phyloP scores from a whole-genome alignment of 2,329 filamentous ascomycete species.

The Calonectria ilicicola region DNA sequence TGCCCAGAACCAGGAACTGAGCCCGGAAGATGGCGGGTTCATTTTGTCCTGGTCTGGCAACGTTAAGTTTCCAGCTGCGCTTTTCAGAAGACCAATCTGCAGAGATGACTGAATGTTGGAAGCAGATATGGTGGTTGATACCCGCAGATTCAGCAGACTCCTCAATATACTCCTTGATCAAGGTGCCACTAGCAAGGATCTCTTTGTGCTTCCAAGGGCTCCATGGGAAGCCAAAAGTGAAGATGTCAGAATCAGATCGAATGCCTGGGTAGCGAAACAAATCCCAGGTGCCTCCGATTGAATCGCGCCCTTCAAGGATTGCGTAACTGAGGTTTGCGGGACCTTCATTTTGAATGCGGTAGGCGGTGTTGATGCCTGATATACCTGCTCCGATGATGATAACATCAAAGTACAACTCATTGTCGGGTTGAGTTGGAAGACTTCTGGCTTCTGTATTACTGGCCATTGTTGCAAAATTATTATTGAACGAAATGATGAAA shows the following conservation, averaged over 20 bases:
- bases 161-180: neutral
- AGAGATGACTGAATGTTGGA: neutral
- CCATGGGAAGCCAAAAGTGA: slow-evolving; percentile 76
- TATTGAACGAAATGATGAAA: neutral
- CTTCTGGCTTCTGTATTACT: slow-evolving; percentile 47
- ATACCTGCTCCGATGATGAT: slow-evolving; percentile 79
- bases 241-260: slow-evolving; percentile 70
- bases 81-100: neutral
- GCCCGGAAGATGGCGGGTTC: neutral
- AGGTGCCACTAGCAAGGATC: neutral
- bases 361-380: slow-evolving; percentile 80
- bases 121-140: neutral
- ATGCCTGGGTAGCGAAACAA: slow-evolving; percentile 82
- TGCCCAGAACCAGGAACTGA: neutral
- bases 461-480: slow-evolving; percentile 56
- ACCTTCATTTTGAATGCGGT: slow-evolving; percentile 68
- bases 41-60: slow-evolving; percentile 38
- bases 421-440: too few species aligned
- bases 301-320: slow-evolving; percentile 74
- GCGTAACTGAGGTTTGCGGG: slow-evolving; percentile 62
- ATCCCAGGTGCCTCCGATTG: slow-evolving; percentile 82
- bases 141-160: slow-evolving; percentile 36
- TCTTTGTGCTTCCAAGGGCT: slow-evolving; percentile 70
- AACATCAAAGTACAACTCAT: slow-evolving; percentile 53
- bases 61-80: neutral